Evolutionary conservation across 768 basidiomycete genomes (phyloP).

Genomic region (Daedaleopsis nitida): DNA sequence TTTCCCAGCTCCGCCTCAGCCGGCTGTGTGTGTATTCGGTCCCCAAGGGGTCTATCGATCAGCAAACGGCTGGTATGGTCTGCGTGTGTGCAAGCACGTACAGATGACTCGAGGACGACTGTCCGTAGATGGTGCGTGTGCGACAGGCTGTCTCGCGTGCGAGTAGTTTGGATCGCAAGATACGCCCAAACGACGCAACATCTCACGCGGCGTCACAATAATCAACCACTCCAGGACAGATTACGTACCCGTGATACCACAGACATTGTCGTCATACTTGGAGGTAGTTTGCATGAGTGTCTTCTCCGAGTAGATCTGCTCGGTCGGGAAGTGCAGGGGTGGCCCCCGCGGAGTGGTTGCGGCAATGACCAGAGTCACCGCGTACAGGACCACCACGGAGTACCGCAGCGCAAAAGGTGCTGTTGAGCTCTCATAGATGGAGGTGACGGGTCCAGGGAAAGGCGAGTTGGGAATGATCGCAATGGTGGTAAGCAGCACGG

Average conservation of each 20-base stretch:
- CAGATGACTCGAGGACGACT: too few relatives aligned
- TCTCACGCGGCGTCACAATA: background rate
- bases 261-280: constrained; percentile 73
- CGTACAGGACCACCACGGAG: constrained; percentile 51
- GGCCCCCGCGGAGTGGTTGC: constrained; percentile 71
- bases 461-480: constrained; percentile 58
- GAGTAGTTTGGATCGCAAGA: too few relatives aligned
- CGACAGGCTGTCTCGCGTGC: too few relatives aligned
- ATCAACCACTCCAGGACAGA: background rate
- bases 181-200: too few relatives aligned
- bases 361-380: constrained; percentile 43
- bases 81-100: too few relatives aligned
- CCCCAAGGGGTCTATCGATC: too few relatives aligned
- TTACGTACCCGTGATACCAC: constrained; percentile 53
- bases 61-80: too few relatives aligned
- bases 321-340: constrained; percentile 69
- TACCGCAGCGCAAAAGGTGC: constrained; percentile 49
- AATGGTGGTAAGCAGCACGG: constrained; percentile 44
- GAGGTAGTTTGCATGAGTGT: constrained; percentile 60
- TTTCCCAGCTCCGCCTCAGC: too few relatives aligned
- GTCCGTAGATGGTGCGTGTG: too few relatives aligned
- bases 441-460: constrained; percentile 32
- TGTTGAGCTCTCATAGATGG: constrained; percentile 24
- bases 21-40: too few relatives aligned
- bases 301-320: constrained; percentile 75